Evolutionary conservation across 352 stramenopile genomes (phyloP), one percentile per base, ranked within the genome.

Genomic region (Phytophthora sp.): DNA sequence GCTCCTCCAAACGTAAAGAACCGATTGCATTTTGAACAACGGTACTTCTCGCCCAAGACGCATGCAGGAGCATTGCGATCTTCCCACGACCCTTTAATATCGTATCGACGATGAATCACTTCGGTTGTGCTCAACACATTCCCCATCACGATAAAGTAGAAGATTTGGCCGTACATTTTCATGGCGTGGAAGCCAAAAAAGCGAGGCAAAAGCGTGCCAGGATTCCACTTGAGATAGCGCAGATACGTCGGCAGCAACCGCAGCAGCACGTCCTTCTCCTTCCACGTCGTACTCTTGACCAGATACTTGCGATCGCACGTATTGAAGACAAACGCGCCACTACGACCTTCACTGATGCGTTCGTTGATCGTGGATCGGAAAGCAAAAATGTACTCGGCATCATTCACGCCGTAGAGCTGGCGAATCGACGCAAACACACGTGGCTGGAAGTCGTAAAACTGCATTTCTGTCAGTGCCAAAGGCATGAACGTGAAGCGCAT

Each of bases 71-170:
- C 88, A 57, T 95, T 94, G 23, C 89, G 87, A 45, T 96, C 86
- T 11, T 94, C 80, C 89, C 90, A 98, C 4, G 85, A 95, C 7
- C 92, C 92, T 59, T 98, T 98, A 61, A 98, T 90, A 56, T 98
- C 92, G 53, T 97, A 98, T 26, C 87, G 77, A 1, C 81, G 79
- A 64, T 98, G 88, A 54, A 97, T 95, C 49, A 84, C 71, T 58
- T 95, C 82, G 0, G 72, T 76, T 12, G 87, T 94, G 74, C 88
- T 86, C 27, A 98, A 66, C 45, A 98, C 80, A 58, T 98, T 98
- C 45, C 76, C 85, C 92, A 98, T 98, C 23, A 98, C 92, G 24
- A 98, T 86, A 50, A 98, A 97, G 60, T 92, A 95, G 60, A 95
- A 95, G 35, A 87, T 90, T 50, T 96, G 82, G 7, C 90, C 90